Conservation (phyloP, 805 yeast species). For the Wickerhamiella alocasiicola region DNA sequence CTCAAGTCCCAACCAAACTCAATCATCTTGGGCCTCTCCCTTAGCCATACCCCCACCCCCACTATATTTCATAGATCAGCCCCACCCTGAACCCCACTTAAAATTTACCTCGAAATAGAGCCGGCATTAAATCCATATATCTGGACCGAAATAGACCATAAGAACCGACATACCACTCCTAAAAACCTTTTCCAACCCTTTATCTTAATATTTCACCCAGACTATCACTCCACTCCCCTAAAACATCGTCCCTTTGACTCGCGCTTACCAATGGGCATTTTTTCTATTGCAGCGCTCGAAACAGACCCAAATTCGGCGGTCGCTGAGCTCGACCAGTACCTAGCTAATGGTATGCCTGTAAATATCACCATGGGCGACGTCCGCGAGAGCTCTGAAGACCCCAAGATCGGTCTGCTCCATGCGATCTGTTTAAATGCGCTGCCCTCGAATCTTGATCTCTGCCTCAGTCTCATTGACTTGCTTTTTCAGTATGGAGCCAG, state of each 20-base stretch:
- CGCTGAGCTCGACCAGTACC: slow-evolving; percentile 16
- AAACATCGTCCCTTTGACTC: not conserved
- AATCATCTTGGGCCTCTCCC: no score
- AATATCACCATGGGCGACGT: slow-evolving; percentile 20
- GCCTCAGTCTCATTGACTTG: slow-evolving; percentile 39
- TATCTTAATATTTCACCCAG: no score
- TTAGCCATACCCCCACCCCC: no score
- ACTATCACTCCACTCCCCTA: no score
- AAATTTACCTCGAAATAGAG: no score
- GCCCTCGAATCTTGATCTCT: slow-evolving; percentile 15
- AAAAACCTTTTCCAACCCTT: no score
- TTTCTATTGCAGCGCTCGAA: slow-evolving; percentile 18
- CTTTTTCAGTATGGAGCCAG: slow-evolving; percentile 82
- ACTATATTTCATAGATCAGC: no score
- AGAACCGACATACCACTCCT: no score
- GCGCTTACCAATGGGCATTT: slow-evolving; percentile 16
- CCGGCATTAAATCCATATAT: no score
- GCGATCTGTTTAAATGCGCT: slow-evolving; percentile 15
- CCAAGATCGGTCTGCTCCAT: slow-evolving; percentile 18
- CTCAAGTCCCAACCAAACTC: no score
- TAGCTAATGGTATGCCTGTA: slow-evolving; percentile 22
- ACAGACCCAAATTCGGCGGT: slow-evolving; percentile 17
- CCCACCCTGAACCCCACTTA: no score
- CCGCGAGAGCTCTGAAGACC: slow-evolving; percentile 16
- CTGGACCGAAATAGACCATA: no score